Evolutionary conservation across 768 basidiomycete species (phyloP), one percentile per base, ranked within the genome.

Genomic region (Glaciozyma antarctica): DNA sequence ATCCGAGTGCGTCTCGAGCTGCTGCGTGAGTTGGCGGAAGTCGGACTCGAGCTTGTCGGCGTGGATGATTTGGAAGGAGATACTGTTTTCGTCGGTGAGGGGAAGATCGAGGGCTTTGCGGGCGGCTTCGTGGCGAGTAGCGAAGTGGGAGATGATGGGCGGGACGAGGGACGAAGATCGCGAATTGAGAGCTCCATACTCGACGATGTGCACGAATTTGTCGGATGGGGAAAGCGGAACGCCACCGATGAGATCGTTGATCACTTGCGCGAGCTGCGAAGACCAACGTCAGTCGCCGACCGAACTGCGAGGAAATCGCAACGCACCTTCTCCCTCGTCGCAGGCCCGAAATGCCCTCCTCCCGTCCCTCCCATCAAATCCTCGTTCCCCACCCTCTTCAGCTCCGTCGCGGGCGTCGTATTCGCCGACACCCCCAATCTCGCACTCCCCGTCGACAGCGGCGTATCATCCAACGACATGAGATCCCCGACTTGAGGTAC

Each of bases 111-210:
- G 26, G 49, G 43, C 9, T 24, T 13, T 17, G 21, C 58, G 22
- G 28, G 52, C 26, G 2, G 44, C 22, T 12, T 21, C 49, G 9
- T 69, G 58, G 17, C 65, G 63, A 9, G 7, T 2, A 17, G 61
- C 61, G 49, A 73, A 62, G 9, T 61, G 32, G 17, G 60, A 30
- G 53, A 71, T 43, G 44, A 69, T 59, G 28, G 63, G 56, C n/a
- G 62, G 26, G 13, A 70, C 55, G 47, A 70, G 21, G 30, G 45
- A 6, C 34, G 21, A 60, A 32, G n/a, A 69, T 34, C 61, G 41
- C 48, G 62, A 65, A 28, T 72, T 67, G 22, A 66, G 41, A 49
- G 68, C 66, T 3, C 73, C 70, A 26, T 70, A 73, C 66, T 73
- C 73, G 63, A 70, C 73, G 26, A 72, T 34, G 10, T 58, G 28